Evolutionary conservation across 345 rosid genomes (phyloP).

Genomic region (Brassica carinata): DNA sequence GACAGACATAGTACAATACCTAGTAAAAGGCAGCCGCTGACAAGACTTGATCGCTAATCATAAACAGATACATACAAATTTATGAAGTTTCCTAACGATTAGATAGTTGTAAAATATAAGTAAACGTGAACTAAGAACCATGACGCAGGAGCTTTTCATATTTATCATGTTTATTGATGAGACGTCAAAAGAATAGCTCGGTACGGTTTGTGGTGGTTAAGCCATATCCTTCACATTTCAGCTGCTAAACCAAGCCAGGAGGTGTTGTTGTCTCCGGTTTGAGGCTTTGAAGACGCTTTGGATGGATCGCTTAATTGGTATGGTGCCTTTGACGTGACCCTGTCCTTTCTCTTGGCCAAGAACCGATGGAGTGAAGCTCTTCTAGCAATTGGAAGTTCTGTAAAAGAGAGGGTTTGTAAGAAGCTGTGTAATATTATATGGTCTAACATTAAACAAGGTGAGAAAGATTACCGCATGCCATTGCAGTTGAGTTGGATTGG

Average conservation of each 20-base stretch:
- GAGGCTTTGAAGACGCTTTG: slow-evolving; percentile 4
- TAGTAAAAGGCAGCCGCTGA: background rate
- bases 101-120: background rate
- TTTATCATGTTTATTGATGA: background rate
- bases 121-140: background rate
- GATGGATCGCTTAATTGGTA: background rate
- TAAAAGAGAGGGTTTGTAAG: slow-evolving; percentile 17
- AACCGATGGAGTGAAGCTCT: slow-evolving; percentile 92
- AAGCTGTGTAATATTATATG: slow-evolving; percentile 8
- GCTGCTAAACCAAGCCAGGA: background rate
- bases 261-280: background rate
- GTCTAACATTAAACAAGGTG: background rate
- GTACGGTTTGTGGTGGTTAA: background rate
- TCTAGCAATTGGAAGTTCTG: slow-evolving; percentile 91
- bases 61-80: slow-evolving; percentile 31
- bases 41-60: slow-evolving; percentile 1
- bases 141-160: background rate
- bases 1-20: background rate
- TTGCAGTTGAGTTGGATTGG: slow-evolving; percentile 44
- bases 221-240: background rate
- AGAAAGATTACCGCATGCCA: slow-evolving; percentile 56
- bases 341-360: slow-evolving; percentile 89
- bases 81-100: background rate
- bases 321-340: slow-evolving; percentile 53
- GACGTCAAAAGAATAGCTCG: background rate